Conservation (phyloP, 1,284 basidiomycete species). For the Ganoderma sp. region DNA sequence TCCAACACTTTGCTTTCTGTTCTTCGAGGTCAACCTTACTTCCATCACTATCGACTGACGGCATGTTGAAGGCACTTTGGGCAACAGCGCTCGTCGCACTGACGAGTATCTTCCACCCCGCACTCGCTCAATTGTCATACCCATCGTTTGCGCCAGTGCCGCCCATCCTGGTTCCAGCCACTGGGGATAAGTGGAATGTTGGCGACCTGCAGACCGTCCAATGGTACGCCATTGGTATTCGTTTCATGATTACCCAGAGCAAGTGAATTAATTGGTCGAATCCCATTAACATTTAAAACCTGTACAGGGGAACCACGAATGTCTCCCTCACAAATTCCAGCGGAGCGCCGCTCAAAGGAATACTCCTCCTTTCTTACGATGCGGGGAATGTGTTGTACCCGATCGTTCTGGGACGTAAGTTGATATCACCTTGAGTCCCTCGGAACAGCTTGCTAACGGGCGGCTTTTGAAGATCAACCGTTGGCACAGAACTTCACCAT, state of each 20-base stretch:
- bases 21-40: neutral
- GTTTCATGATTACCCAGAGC: neutral
- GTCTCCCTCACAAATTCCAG: constrained; percentile 3
- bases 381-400: neutral
- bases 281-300: neutral
- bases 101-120: neutral
- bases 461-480: neutral
- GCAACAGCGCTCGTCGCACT: neutral
- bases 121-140: neutral
- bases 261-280: neutral
- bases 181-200: neutral
- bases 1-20: neutral
- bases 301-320: neutral
- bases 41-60: neutral
- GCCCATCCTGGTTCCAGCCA: neutral
- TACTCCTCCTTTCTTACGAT: neutral
- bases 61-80: neutral
- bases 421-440: neutral
- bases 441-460: neutral
- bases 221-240: neutral
- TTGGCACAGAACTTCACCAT: constrained; percentile 3
- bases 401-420: neutral
- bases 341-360: neutral
- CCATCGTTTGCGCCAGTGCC: neutral
- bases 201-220: neutral